Evolutionary conservation across 78 protist genomes (phyloP), one percentile per base, ranked within the genome.

Genomic region (Tieghemostelium lacteum): DNA sequence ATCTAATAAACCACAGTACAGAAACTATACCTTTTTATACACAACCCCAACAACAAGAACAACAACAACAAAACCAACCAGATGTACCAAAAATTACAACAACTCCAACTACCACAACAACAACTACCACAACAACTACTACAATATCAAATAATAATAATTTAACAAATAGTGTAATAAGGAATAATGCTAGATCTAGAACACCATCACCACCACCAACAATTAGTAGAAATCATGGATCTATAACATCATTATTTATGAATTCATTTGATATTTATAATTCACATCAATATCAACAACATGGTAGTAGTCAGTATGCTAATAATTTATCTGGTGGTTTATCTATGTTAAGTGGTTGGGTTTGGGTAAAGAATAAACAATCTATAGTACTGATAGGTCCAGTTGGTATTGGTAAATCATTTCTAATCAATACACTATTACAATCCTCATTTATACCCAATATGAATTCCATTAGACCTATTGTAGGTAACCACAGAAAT

Each of bases 281-380:
- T 26, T 58, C 85, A 6, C 24, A 62, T 45, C 39, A 29, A 28
- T 62, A 42, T 62, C 58, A 45, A 42, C n/a, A n/a, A n/a, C n/a
- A n/a, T n/a, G n/a, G n/a, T n/a, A n/a, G n/a, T n/a, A n/a, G n/a
- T 33, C 20, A 36, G 26, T 33, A 37, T 31, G 33, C 73, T 22
- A 67, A n/a, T 42, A 6, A 4, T 34, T 63, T 39, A 2, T 65
- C 77, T 31, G 37, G 29, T 14, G n/a, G n/a, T n/a, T n/a, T n/a
- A n/a, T 83, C 54, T 20, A 61, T 52, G 24, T 37, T 57, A 3
- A 52, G 26, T 57, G 75, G 91, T n/a, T 83, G 78, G 76, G 78
- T 69, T 4, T 83, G 91, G 76, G 91, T 83, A 5, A 83, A 83
- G 75, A 69, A 69, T 60, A 50, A 42, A 22, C 91, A 83, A 28